Percentiles rank a stretch among this genome's conserved stretches.
These are phyloP conservation scores for Cucurbita argyrosperma DNA, from an alignment of 306 rosid genomes.

Conservation along the genomic window DNA sequence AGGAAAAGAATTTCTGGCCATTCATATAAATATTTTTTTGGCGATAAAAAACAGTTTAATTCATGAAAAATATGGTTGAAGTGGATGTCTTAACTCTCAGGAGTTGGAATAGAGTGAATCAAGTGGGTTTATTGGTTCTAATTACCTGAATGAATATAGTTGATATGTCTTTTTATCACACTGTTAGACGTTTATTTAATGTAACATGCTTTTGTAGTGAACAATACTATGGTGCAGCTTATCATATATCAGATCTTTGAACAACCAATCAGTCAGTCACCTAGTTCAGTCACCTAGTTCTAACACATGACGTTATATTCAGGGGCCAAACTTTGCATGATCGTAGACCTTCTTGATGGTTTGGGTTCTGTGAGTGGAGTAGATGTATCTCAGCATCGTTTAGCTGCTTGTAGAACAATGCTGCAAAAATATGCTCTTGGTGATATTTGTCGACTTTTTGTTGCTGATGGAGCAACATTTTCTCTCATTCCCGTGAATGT, in stretches of 20 bases:
- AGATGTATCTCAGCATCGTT: constrained; percentile 82
- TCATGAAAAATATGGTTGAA: neutral
- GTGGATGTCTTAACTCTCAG: neutral
- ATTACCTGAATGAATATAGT: neutral
- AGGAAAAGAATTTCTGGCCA: neutral
- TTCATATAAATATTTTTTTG: neutral
- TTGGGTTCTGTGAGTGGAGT: constrained; percentile 75
- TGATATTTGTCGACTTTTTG: constrained; percentile 64
- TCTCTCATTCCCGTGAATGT: constrained; percentile 36
- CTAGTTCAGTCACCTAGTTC: neutral
- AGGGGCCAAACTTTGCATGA: constrained; percentile 95
- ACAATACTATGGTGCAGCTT: neutral
- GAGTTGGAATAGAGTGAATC: neutral
- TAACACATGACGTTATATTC: constrained; percentile 6
- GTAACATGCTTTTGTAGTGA: neutral
- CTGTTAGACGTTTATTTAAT: neutral
- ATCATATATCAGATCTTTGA: neutral
- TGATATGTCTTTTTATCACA: neutral
- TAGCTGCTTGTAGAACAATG: constrained; percentile 79
- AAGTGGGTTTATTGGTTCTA: neutral
- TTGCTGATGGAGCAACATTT: constrained; percentile 69
- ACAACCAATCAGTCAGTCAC: neutral
- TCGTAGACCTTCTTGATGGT: constrained; percentile 62
- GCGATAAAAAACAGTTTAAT: neutral
- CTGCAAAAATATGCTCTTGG: constrained; percentile 69